Conservation (phyloP, 257 asterid genomes). For the Fraxinus excelsior region DNA sequence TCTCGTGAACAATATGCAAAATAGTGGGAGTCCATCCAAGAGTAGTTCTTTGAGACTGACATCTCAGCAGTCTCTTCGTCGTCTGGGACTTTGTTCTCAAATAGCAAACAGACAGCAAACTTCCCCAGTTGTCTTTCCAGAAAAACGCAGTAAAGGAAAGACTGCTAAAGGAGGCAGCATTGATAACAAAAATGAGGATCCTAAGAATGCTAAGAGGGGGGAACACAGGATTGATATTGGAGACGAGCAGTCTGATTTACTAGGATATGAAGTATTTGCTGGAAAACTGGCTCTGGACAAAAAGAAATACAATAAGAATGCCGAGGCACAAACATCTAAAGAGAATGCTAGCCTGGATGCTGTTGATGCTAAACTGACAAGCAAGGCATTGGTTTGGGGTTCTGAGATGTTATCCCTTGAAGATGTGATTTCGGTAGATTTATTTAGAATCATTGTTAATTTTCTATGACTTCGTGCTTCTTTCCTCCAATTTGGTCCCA, state of each 20-base stretch:
- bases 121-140: slow-evolving; percentile 87
- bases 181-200: slow-evolving; percentile 45
- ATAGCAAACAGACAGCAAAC: slow-evolving; percentile 77
- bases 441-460: slow-evolving; percentile 12
- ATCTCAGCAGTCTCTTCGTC: slow-evolving; percentile 87
- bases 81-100: slow-evolving; percentile 88
- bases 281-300: slow-evolving; percentile 76
- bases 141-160: slow-evolving; percentile 79
- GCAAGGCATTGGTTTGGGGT: slow-evolving; percentile 92
- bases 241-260: slow-evolving; percentile 85
- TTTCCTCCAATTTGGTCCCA: slow-evolving; percentile 24
- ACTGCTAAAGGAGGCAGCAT: slow-evolving; percentile 40
- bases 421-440: slow-evolving; percentile 82
- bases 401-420: slow-evolving; percentile 62
- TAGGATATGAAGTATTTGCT: slow-evolving; percentile 78
- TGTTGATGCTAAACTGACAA: slow-evolving; percentile 84
- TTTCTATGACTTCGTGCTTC: slow-evolving; percentile 24
- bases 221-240: slow-evolving; percentile 89
- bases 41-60: slow-evolving; percentile 69
- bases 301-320: slow-evolving; percentile 49
- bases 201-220: slow-evolving; percentile 51
- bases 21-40: slow-evolving; percentile 64
- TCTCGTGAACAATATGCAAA: slow-evolving; percentile 62
- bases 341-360: slow-evolving; percentile 53
- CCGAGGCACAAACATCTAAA: slow-evolving; percentile 47